phyloP scores from a whole-genome alignment of 2,329 filamentous ascomycete genomes.

The Microdochium bolleyi region DNA sequence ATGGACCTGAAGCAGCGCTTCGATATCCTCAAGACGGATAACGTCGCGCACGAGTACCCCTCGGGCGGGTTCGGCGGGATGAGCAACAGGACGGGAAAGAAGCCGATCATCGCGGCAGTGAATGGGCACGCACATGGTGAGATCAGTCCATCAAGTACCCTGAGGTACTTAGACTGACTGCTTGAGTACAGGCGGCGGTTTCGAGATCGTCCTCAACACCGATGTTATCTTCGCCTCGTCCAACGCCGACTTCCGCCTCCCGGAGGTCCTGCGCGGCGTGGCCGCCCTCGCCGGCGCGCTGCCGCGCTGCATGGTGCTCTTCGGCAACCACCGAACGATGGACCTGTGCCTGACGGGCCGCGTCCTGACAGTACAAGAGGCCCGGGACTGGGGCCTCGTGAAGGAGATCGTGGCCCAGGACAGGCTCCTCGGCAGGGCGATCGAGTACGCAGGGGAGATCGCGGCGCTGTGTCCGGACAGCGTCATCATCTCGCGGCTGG shows the following conservation, averaged over 20 bases:
- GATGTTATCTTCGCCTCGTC: slow-evolving; percentile 50
- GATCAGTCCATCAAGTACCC: slow-evolving; percentile 7
- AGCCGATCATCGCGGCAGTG: slow-evolving; percentile 21
- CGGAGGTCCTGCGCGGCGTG: slow-evolving; percentile 50
- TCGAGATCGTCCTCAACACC: slow-evolving; percentile 29
- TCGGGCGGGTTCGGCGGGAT: slow-evolving; percentile 24
- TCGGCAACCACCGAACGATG: slow-evolving; percentile 24
- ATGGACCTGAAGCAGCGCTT: slow-evolving; percentile 43
- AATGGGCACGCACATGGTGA: slow-evolving; percentile 22
- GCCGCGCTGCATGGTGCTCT: slow-evolving; percentile 33
- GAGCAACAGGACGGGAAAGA: slow-evolving; percentile 23
- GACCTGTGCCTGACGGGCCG: slow-evolving; percentile 21
- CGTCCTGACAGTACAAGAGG: slow-evolving; percentile 15
- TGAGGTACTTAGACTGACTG: slow-evolving; percentile 8
- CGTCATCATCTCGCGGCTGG: slow-evolving; percentile 21
- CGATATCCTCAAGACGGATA: slow-evolving; percentile 15
- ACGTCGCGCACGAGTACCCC: slow-evolving; percentile 22
- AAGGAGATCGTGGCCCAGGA: slow-evolving; percentile 20
- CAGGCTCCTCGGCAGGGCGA: slow-evolving; percentile 15
- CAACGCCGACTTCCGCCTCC: slow-evolving; percentile 44
- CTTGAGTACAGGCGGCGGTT: slow-evolving; percentile 15
- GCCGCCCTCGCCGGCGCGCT: slow-evolving; percentile 49
- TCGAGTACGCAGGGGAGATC: slow-evolving; percentile 21
- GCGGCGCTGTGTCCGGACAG: slow-evolving; percentile 22
- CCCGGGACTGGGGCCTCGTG: slow-evolving; percentile 19